These are phyloP conservation scores for Geosiphon pyriformis DNA, from an alignment of 192 early-diverging fungal genomes.

Conservation along the genomic window DNA sequence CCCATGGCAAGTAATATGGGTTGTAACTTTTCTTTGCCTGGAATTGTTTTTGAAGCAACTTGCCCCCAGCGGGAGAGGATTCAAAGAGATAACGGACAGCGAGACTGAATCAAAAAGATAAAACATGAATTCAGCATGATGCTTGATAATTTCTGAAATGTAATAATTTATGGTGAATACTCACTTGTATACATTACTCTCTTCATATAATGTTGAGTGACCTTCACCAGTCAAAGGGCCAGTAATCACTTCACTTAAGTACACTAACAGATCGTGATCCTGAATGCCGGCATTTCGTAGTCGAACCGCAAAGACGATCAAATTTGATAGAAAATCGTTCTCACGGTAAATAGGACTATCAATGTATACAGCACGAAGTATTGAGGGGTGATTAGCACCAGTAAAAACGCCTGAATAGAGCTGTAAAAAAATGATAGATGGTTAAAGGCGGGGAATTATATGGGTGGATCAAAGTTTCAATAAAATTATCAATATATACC, in stretches of 20 bases:
- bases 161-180: slow-evolving; percentile 7
- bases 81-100: slow-evolving; percentile 35
- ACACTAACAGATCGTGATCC: slow-evolving; percentile 82
- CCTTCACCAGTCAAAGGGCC: slow-evolving; percentile 87
- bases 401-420: slow-evolving; percentile 73
- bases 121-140: no score
- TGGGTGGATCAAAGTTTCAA: no score
- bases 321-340: slow-evolving; percentile 77
- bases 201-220: slow-evolving; percentile 92
- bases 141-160: neutral
- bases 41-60: slow-evolving; percentile 48
- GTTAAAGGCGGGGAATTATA: no score
- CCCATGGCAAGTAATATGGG: slow-evolving; percentile 92
- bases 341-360: slow-evolving; percentile 75
- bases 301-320: slow-evolving; percentile 82
- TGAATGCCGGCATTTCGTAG: slow-evolving; percentile 83
- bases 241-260: slow-evolving; percentile 79
- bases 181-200: slow-evolving; percentile 74
- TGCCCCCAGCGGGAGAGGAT: slow-evolving; percentile 24
- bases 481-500: slow-evolving; percentile 1
- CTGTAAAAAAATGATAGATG: slow-evolving; percentile 2
- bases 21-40: slow-evolving; percentile 68
- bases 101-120: slow-evolving; percentile 25
- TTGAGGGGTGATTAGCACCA: slow-evolving; percentile 65
- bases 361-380: slow-evolving; percentile 89